Base-by-base conservation (phyloP, 2,329 filamentous ascomycete species). In the Ophiocordyceps camponoti-leonardi region DNA sequence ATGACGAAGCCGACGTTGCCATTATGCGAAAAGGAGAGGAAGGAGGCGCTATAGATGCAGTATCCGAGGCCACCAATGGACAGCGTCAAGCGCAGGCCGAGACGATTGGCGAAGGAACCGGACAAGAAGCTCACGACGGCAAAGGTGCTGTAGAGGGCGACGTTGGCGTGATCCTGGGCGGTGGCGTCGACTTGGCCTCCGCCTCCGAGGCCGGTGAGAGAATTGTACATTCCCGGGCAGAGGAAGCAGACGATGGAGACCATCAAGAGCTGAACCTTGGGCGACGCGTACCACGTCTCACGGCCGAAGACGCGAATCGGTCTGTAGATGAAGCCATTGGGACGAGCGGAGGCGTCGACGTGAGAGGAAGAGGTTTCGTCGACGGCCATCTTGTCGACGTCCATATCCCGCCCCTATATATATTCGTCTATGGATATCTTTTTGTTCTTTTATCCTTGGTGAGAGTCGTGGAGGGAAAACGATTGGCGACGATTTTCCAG, bases 61-160 rank as follows among this genome's bases (percentile, higher is more conserved):
- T 90, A 90, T 45, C 85, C 84, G 45, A 87, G 61, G 14, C 84
- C 83, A 50, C 84, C 84, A 51, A 88, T 71, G 6, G 76, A 71
- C 44, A 90, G 66, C 16, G 83, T 81, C 41, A 72, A 57, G 54
- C 75, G 76, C 49, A 87, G 73, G 46, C 84, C 85, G 45, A 87
- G 68, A 51, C 74, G 75, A 66, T 92, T 92, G 64, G 81, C 80
- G 56, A 88, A 74, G 45, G 82, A 88, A 46, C 82, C 82, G 52
- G 83, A 81, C 57, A 83, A 73, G 63, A 86, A 75, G 50, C 76
- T 81, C 37, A 79, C 69, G 44, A 77, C 67, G 41, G 76, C 75
- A 58, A 86, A 86, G 33, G 79, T 82, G 50, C 77, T 77, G 65
- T 86, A 85, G 44, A 87, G 64, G 20, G 81, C 82, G 5, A 77